These are phyloP conservation scores for Fusarium vanettenii DNA, from an alignment of 2,329 filamentous ascomycete species.

Conservation along the genomic window DNA sequence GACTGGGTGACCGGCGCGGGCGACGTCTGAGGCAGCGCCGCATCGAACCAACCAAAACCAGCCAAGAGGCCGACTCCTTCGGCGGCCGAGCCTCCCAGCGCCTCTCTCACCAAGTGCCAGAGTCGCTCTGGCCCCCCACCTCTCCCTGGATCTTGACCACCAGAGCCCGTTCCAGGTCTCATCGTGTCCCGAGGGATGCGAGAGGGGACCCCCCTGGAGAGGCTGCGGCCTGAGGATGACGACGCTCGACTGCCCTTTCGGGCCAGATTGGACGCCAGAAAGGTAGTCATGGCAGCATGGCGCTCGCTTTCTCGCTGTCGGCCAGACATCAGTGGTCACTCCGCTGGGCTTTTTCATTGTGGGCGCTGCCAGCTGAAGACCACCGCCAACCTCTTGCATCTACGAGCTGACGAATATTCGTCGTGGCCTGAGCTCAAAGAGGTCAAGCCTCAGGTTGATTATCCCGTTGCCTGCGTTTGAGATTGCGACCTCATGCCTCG, in stretches of 20 bases:
- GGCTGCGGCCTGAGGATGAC: slow-evolving; percentile 47
- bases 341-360: slow-evolving; percentile 26
- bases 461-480: slow-evolving; percentile 25
- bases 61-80: background rate
- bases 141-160: slow-evolving; percentile 10
- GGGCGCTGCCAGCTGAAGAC: slow-evolving; percentile 15
- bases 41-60: slow-evolving; percentile 21
- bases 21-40: slow-evolving; percentile 33
- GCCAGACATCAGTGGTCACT: slow-evolving; percentile 16
- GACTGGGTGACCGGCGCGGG: slow-evolving; percentile 32
- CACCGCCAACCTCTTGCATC: slow-evolving; percentile 29
- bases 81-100: slow-evolving; percentile 26
- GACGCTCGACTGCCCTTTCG: slow-evolving; percentile 45
- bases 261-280: slow-evolving; percentile 29
- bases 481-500: slow-evolving; percentile 8
- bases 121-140: slow-evolving; percentile 9
- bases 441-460: slow-evolving; percentile 41
- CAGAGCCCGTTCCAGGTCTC: slow-evolving; percentile 2
- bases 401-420: slow-evolving; percentile 40
- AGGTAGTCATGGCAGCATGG: slow-evolving; percentile 35
- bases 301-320: background rate
- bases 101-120: slow-evolving; percentile 1
- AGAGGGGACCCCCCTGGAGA: slow-evolving; percentile 5
- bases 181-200: slow-evolving; percentile 16
- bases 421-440: slow-evolving; percentile 43